A percentile compares a stretch with the other conserved stretches of the same genome.
These are phyloP conservation scores for Ceratobasidium sp. DNA, from an alignment of 1,284 basidiomycete genomes.

Conservation along the genomic window DNA sequence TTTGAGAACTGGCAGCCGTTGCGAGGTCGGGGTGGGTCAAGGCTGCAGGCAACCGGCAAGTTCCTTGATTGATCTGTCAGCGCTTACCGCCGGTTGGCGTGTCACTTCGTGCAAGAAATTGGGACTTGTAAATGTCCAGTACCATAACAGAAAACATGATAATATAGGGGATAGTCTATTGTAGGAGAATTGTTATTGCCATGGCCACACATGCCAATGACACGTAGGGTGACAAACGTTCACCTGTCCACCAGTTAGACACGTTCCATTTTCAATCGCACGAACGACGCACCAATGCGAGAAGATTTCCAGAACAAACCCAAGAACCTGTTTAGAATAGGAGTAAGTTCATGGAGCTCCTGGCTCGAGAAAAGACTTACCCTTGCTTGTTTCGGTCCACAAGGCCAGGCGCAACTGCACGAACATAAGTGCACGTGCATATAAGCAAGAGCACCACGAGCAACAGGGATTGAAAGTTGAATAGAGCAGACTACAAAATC, in stretches of 20 bases:
- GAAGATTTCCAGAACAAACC: slow-evolving; percentile 96
- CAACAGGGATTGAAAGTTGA: slow-evolving; percentile 97
- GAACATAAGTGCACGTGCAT: slow-evolving; percentile 97
- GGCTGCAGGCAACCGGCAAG: neutral
- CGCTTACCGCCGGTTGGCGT: slow-evolving; percentile 9
- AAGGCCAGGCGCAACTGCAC: slow-evolving; percentile 88
- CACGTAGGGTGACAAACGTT: slow-evolving; percentile 87
- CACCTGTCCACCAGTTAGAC: slow-evolving; percentile 63
- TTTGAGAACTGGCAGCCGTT: neutral
- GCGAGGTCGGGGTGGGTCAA: neutral
- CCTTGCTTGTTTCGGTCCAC: slow-evolving; percentile 96
- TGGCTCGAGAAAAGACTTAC: slow-evolving; percentile 63
- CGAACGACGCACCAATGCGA: slow-evolving; percentile 79
- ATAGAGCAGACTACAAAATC: slow-evolving; percentile 85
- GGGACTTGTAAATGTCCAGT: neutral
- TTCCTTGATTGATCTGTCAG: neutral
- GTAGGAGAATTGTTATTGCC: slow-evolving; percentile 73
- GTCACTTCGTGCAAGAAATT: neutral
- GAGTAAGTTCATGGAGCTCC: slow-evolving; percentile 13
- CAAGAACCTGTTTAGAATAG: slow-evolving; percentile 71
- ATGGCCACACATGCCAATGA: slow-evolving; percentile 84
- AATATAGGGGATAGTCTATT: slow-evolving; percentile 54
- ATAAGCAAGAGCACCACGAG: slow-evolving; percentile 94
- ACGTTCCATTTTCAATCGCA: slow-evolving; percentile 53
- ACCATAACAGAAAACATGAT: neutral